phyloP scores from a whole-genome alignment of 768 basidiomycete genomes.

The Tylopilus plumbeoviolaceoides region DNA sequence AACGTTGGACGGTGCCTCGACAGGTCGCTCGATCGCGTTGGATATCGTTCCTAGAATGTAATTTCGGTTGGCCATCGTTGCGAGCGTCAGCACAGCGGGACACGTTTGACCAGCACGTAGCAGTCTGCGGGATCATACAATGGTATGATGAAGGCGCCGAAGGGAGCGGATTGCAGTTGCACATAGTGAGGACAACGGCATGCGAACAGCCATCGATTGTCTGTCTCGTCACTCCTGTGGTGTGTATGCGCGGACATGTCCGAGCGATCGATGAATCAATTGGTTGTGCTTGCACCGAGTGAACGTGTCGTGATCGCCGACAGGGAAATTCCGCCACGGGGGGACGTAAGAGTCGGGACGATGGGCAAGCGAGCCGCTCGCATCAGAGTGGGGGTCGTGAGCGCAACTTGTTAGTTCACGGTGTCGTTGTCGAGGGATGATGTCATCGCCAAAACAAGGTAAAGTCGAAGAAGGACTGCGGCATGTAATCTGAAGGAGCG shows the following conservation, averaged over 20 bases:
- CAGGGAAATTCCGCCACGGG: conserved; percentile 3
- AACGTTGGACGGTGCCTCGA: background rate
- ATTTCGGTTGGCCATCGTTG: background rate
- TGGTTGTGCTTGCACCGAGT: background rate
- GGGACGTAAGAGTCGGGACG: conserved; percentile 11
- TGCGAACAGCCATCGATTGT: conserved; percentile 3
- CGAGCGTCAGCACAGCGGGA: background rate
- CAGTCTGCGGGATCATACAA: background rate
- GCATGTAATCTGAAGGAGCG: background rate
- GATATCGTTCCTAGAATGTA: background rate
- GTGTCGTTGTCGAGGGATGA: background rate
- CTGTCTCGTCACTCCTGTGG: background rate
- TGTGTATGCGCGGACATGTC: conserved; percentile 9
- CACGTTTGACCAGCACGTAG: background rate
- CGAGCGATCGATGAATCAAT: conserved; percentile 1
- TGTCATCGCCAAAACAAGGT: conserved; percentile 1
- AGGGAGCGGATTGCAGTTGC: background rate
- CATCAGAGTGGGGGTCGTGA: background rate
- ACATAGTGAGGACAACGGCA: background rate
- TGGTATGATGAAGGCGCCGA: background rate
- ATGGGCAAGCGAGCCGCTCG: conserved; percentile 1
- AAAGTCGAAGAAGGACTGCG: background rate
- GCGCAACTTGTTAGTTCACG: background rate
- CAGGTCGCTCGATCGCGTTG: conserved; percentile 4
- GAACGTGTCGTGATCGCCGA: conserved; percentile 21